phyloP scores from a whole-genome alignment of 2,329 filamentous ascomycete genomes.

The Cladobotryum mycophilum region DNA sequence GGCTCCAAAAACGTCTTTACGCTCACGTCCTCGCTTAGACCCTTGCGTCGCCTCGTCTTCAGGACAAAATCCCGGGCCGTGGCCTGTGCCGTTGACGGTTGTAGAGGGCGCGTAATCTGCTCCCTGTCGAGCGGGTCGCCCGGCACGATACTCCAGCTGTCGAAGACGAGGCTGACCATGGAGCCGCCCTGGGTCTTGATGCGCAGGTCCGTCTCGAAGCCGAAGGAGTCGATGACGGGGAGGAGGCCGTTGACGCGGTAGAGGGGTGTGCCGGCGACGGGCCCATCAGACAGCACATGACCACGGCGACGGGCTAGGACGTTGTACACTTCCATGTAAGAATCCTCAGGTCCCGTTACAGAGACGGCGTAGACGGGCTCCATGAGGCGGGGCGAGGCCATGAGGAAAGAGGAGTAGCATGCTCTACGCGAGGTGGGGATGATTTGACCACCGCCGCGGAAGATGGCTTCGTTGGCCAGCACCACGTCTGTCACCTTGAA shows the following conservation, averaged over 20 bases:
- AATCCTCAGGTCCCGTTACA: conserved; percentile 87
- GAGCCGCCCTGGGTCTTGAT: conserved; percentile 94
- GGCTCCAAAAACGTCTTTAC: conserved; percentile 96
- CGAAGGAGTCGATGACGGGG: conserved; percentile 94
- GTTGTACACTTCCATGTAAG: conserved; percentile 84
- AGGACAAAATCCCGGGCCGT: conserved; percentile 94
- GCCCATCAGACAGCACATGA: conserved; percentile 89
- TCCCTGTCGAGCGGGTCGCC: conserved; percentile 90
- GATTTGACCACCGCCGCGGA: conserved; percentile 91
- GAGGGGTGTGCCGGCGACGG: conserved; percentile 87
- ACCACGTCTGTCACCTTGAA: conserved; percentile 92
- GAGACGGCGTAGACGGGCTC: conserved; percentile 90
- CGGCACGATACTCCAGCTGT: conserved; percentile 92
- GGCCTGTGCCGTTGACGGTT: conserved; percentile 80
- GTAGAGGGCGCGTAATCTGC: conserved; percentile 73
- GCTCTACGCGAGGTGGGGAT: conserved; percentile 91
- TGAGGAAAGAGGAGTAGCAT: conserved; percentile 93
- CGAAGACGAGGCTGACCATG: conserved; percentile 86
- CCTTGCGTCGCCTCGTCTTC: conserved; percentile 91
- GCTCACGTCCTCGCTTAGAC: conserved; percentile 88
- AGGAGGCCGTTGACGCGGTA: conserved; percentile 88
- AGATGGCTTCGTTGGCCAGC: conserved; percentile 84
- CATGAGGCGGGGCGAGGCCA: conserved; percentile 94
- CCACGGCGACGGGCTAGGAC: conserved; percentile 82
- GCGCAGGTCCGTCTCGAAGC: conserved; percentile 93